A percentile compares a stretch with the other conserved stretches of the same genome.
Evolutionary conservation across 352 stramenopile genomes (phyloP).

Genomic region (Pythium plurisporium): DNA sequence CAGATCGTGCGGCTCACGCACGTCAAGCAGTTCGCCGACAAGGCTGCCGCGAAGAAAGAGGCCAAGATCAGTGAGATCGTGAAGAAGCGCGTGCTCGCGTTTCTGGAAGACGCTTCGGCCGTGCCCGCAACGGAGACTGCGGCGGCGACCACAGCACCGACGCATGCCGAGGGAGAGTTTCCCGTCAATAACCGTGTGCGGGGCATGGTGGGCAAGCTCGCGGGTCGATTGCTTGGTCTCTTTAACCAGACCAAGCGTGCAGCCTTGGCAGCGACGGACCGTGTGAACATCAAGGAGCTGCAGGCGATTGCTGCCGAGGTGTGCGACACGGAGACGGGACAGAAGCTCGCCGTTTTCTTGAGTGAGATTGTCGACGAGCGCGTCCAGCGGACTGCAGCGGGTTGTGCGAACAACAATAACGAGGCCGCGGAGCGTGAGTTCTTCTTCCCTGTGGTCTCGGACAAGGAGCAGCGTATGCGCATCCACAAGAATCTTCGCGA

Average conservation of each 20-base stretch:
- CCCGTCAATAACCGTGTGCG: conserved; percentile 30
- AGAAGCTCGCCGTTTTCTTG: conserved; percentile 41
- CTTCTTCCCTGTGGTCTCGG: conserved; percentile 65
- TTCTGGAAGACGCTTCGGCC: conserved; percentile 59
- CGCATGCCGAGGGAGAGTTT: conserved; percentile 5
- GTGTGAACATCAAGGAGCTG: conserved; percentile 40
- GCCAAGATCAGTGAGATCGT: conserved; percentile 75
- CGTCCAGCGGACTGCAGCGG: conserved; percentile 8
- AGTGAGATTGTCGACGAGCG: conserved; percentile 20
- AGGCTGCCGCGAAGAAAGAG: conserved; percentile 33
- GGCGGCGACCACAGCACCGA: too few relatives aligned
- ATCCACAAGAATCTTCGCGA: conserved; percentile 86
- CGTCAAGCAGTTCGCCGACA: conserved; percentile 43
- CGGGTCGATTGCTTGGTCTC: conserved; percentile 46
- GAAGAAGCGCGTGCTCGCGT: conserved; percentile 64
- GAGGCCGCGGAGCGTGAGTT: conserved; percentile 29
- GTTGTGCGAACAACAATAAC: neutral
- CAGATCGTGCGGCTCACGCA: conserved; percentile 59
- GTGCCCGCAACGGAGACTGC: too few relatives aligned
- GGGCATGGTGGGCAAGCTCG: conserved; percentile 54
- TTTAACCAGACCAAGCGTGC: conserved; percentile 64
- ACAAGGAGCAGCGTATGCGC: conserved; percentile 80
- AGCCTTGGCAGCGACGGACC: conserved; percentile 28
- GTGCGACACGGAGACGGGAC: conserved; percentile 40
- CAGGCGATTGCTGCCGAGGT: conserved; percentile 35